These are phyloP conservation scores for Alternaria brassicicola DNA, from an alignment of 2,329 filamentous ascomycete species.

Conservation along the genomic window DNA sequence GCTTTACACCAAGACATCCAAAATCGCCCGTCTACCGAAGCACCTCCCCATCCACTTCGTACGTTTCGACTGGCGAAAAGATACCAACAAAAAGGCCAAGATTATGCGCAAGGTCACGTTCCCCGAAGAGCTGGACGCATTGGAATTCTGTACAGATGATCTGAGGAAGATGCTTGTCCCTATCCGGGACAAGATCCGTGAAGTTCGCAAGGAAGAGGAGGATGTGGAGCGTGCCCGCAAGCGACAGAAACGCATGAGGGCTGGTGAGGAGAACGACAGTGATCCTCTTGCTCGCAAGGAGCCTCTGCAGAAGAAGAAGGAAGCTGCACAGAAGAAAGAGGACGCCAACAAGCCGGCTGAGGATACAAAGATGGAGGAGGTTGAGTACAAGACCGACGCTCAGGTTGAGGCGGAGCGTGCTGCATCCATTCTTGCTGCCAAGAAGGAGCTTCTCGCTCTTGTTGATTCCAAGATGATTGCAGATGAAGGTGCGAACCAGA, in stretches of 20 bases:
- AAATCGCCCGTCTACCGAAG: slow-evolving; percentile 87
- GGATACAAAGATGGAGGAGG: slow-evolving; percentile 73
- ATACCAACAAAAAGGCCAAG: slow-evolving; percentile 97
- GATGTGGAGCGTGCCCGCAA: slow-evolving; percentile 92
- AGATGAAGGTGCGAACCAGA: slow-evolving; percentile 88
- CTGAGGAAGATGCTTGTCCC: slow-evolving; percentile 82
- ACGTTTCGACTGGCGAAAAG: slow-evolving; percentile 96
- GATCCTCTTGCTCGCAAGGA: slow-evolving; percentile 55
- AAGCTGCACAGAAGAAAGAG: slow-evolving; percentile 51
- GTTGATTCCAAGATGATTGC: slow-evolving; percentile 75
- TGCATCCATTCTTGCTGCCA: slow-evolving; percentile 74
- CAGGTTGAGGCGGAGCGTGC: slow-evolving; percentile 87
- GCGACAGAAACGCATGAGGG: slow-evolving; percentile 76
- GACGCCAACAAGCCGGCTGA: slow-evolving; percentile 59
- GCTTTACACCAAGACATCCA: slow-evolving; percentile 87
- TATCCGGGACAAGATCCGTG: slow-evolving; percentile 93
- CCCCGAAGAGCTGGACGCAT: slow-evolving; percentile 86
- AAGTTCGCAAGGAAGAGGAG: slow-evolving; percentile 92
- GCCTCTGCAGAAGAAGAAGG: slow-evolving; percentile 58
- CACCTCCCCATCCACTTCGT: slow-evolving; percentile 98
- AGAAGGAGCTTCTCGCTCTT: slow-evolving; percentile 83
- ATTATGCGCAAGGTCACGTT: slow-evolving; percentile 99
- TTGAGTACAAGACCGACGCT: slow-evolving; percentile 89
- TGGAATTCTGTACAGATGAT: slow-evolving; percentile 95
- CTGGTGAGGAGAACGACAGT: slow-evolving; percentile 60